Evolutionary conservation across 2,329 filamentous ascomycete species (phyloP).

Genomic region (Aspergillus carbonarius): DNA sequence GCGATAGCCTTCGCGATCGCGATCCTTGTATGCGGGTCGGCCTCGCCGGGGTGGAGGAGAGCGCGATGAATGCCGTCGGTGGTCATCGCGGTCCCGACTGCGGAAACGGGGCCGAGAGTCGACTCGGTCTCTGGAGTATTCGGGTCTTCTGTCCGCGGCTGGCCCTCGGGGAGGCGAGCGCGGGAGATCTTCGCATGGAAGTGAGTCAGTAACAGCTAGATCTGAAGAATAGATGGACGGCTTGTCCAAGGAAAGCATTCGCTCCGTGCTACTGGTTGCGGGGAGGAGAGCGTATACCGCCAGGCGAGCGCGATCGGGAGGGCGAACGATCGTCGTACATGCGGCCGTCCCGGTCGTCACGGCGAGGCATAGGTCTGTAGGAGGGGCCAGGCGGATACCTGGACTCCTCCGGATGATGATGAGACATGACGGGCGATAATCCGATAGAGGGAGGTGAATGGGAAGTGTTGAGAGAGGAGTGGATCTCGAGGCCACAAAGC

Average conservation of each 20-base stretch:
- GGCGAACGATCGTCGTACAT: slow-evolving; percentile 49
- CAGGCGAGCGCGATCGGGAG: slow-evolving; percentile 44
- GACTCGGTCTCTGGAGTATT: slow-evolving; percentile 32
- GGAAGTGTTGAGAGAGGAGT: slow-evolving; percentile 7
- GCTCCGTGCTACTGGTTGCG: slow-evolving; percentile 42
- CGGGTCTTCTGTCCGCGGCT: slow-evolving; percentile 37
- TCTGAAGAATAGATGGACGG: slow-evolving; percentile 13
- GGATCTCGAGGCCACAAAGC: background rate
- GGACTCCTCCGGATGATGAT: slow-evolving; percentile 28
- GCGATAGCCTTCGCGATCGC: slow-evolving; percentile 49
- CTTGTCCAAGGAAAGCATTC: slow-evolving; percentile 8
- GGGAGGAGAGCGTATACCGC: slow-evolving; percentile 46
- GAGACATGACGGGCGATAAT: slow-evolving; percentile 25
- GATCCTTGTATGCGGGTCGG: slow-evolving; percentile 42
- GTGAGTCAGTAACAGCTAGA: slow-evolving; percentile 41
- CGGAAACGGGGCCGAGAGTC: slow-evolving; percentile 33
- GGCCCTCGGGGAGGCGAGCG: slow-evolving; percentile 38
- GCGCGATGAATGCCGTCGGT: slow-evolving; percentile 31
- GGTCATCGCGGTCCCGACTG: slow-evolving; percentile 37
- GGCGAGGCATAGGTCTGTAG: slow-evolving; percentile 27
- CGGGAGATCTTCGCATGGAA: slow-evolving; percentile 36
- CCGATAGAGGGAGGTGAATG: slow-evolving; percentile 4
- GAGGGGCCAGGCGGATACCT: slow-evolving; percentile 24
- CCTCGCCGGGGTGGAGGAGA: slow-evolving; percentile 40
- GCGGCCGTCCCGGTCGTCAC: slow-evolving; percentile 41